Evolutionary conservation across 208 protist genomes (phyloP).

Genomic region (Acanthamoeba royreba): DNA sequence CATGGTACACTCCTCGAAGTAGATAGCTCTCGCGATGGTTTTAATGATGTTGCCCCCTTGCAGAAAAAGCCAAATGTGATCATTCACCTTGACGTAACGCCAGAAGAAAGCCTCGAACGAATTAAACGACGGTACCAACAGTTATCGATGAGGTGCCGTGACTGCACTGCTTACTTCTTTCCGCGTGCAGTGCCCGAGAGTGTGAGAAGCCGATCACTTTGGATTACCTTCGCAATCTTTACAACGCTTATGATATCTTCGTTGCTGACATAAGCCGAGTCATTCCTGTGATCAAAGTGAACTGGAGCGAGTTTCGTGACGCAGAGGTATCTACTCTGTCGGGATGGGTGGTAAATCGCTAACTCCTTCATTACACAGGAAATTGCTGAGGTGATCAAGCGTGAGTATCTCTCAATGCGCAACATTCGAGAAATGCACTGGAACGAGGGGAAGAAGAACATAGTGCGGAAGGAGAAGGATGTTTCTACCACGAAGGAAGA

Average conservation of each 20-base stretch:
- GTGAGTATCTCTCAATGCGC: conserved; percentile 54
- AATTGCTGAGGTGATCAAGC: conserved; percentile 37
- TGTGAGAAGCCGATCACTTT: conserved; percentile 64
- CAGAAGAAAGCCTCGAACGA: conserved; percentile 64
- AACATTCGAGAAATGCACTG: conserved; percentile 38
- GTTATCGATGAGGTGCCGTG: too few species aligned
- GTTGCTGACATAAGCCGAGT: conserved; percentile 62
- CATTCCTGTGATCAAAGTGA: conserved; percentile 69
- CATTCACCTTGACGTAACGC: conserved; percentile 71
- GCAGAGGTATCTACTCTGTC: background rate
- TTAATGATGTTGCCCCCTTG: background rate
- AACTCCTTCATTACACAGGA: background rate
- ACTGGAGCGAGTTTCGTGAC: conserved; percentile 59
- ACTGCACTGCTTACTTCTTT: background rate
- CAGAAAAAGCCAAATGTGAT: conserved; percentile 68
- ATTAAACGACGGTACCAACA: conserved; percentile 49
- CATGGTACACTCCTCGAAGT: background rate
- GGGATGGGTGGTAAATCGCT: background rate
- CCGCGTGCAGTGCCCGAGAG: background rate
- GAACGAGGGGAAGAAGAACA: background rate
- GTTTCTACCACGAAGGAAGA: background rate
- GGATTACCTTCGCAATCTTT: conserved; percentile 60
- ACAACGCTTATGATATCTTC: conserved; percentile 68
- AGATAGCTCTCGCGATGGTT: background rate
- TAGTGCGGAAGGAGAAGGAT: background rate